These are phyloP conservation scores for Xylariaceae sp. DNA, from an alignment of 2,329 filamentous ascomycete genomes.

Conservation along the genomic window DNA sequence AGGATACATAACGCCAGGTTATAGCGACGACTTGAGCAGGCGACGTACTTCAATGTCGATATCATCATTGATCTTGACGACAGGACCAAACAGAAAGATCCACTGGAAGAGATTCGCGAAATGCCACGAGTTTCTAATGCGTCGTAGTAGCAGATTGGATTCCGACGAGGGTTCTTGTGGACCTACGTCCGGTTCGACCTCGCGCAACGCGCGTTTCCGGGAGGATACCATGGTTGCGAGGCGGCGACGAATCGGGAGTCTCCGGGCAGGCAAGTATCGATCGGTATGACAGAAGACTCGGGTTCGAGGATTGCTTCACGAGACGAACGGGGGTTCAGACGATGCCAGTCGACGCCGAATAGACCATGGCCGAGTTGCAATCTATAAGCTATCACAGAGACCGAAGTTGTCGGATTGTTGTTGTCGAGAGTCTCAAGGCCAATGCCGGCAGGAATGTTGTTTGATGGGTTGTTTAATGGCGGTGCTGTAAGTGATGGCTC, in stretches of 20 bases:
- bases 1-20: not conserved
- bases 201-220: constrained; percentile 45
- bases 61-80: constrained; percentile 82
- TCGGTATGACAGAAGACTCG: not conserved
- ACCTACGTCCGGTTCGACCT: constrained; percentile 34
- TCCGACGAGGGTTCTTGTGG: constrained; percentile 25
- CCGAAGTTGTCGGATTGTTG: not conserved
- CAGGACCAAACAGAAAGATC: constrained; percentile 83
- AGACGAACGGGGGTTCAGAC: not conserved
- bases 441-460: not conserved
- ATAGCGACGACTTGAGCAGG: not conserved
- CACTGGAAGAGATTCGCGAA: constrained; percentile 93
- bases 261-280: not conserved
- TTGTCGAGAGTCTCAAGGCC: not conserved
- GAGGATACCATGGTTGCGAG: constrained; percentile 38
- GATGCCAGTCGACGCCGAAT: not conserved
- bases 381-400: not conserved
- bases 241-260: constrained; percentile 1
- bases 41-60: constrained; percentile 78
- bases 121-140: constrained; percentile 87
- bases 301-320: constrained; percentile 4
- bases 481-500: not conserved
- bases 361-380: constrained; percentile 11
- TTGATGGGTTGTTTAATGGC: not conserved
- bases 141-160: constrained; percentile 54